Evolutionary conservation across 305 asterid genomes (phyloP).

Genomic region (Fraxinus sp.): DNA sequence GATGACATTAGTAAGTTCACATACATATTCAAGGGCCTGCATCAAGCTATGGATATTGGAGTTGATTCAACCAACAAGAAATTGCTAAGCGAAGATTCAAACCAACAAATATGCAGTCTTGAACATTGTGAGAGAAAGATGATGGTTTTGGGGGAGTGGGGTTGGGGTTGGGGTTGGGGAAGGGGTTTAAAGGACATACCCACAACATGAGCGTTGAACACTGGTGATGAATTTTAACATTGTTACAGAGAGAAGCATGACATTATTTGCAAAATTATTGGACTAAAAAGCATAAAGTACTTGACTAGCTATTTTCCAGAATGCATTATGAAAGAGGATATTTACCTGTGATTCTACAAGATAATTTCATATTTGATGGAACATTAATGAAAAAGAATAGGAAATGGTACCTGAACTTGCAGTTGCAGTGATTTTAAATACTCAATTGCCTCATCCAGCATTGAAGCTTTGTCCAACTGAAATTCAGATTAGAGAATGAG

Average conservation of each 20-base stretch:
- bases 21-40: not conserved
- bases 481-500: conserved; percentile 6
- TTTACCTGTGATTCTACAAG: not conserved
- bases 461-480: conserved; percentile 66
- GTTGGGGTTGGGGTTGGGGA: not conserved
- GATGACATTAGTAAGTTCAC: conserved; percentile 19
- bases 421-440: conserved; percentile 55
- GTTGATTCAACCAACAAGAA: not conserved
- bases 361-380: not conserved
- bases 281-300: not conserved
- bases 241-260: not conserved
- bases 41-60: not conserved
- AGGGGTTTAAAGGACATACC: not conserved
- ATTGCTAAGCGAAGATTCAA: not conserved
- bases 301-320: not conserved
- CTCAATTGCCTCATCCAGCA: conserved; percentile 66
- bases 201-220: not conserved
- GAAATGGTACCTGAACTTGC: conserved; percentile 50
- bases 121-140: not conserved
- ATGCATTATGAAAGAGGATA: not conserved
- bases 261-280: not conserved
- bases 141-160: not conserved
- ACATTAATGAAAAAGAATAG: not conserved
- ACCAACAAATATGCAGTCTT: not conserved
- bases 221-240: not conserved